Conservation (phyloP, 1,139 yeast species). For the Candida smagusa region DNA sequence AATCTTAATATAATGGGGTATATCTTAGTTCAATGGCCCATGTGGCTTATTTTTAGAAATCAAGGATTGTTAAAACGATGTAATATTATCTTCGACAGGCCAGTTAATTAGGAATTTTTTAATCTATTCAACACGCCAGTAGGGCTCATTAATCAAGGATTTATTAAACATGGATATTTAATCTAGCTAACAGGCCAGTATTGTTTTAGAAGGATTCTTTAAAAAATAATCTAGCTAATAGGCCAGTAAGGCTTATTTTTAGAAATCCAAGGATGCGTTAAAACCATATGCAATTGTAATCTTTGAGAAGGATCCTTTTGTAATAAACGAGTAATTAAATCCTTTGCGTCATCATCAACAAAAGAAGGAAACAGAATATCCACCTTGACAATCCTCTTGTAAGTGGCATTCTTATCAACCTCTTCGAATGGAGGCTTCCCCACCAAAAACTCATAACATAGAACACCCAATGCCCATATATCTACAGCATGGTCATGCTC, state of each 20-base stretch:
- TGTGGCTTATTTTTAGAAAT: conserved; percentile 56
- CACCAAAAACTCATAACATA: conserved; percentile 80
- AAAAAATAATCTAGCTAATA: not conserved
- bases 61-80: no score
- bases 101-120: no score
- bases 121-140: no score
- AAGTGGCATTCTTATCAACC: conserved; percentile 67
- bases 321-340: conserved; percentile 59
- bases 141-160: no score
- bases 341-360: conserved; percentile 72
- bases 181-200: no score
- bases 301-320: conserved; percentile 70
- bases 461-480: conserved; percentile 88
- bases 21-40: conserved; percentile 26
- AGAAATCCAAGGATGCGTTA: conserved; percentile 78
- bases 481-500: conserved; percentile 81
- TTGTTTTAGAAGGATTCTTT: no score
- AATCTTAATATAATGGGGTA: not conserved
- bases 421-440: conserved; percentile 95
- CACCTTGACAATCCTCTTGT: conserved; percentile 71
- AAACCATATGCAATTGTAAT: conserved; percentile 56
- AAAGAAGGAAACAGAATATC: conserved; percentile 71
- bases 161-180: no score
- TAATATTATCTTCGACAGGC: no score
- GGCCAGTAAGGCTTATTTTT: conserved; percentile 55